These are phyloP conservation scores for Macadamia integrifolia DNA, from an alignment of 164 flowering plant species.

Conservation along the genomic window DNA sequence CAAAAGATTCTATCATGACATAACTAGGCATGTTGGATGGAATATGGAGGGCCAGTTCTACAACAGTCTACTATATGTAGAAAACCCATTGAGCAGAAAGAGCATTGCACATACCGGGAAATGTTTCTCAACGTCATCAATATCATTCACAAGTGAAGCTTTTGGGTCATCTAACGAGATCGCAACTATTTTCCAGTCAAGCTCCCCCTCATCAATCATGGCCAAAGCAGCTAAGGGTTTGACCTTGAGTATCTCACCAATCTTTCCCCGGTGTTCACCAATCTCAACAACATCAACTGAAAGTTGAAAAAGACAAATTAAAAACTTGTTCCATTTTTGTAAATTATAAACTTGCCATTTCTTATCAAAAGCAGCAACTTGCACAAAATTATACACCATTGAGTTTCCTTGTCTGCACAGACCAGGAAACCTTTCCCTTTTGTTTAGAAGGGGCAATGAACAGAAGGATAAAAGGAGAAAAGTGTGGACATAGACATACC, in stretches of 20 bases:
- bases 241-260: constrained; percentile 77
- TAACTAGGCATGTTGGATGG: background rate
- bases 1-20: background rate
- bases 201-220: constrained; percentile 98
- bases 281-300: constrained; percentile 99
- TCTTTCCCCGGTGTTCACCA: constrained; percentile 63
- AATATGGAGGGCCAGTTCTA: background rate
- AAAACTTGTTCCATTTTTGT: background rate
- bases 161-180: constrained; percentile 93
- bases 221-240: constrained; percentile 94
- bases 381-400: background rate
- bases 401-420: too few species aligned
- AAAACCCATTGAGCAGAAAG: background rate
- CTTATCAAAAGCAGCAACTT: background rate
- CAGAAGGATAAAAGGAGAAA: constrained; percentile 20
- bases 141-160: constrained; percentile 86
- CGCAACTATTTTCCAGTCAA: constrained; percentile 99
- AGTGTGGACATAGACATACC: constrained; percentile 11
- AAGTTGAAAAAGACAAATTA: constrained; percentile 4
- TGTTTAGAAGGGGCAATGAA: background rate
- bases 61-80: background rate
- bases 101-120: constrained; percentile 58
- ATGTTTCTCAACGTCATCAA: constrained; percentile 90
- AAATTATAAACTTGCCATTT: background rate
- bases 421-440: too few species aligned